Conservation (phyloP, 805 yeast genomes). For the Kuraishia hungarica region DNA sequence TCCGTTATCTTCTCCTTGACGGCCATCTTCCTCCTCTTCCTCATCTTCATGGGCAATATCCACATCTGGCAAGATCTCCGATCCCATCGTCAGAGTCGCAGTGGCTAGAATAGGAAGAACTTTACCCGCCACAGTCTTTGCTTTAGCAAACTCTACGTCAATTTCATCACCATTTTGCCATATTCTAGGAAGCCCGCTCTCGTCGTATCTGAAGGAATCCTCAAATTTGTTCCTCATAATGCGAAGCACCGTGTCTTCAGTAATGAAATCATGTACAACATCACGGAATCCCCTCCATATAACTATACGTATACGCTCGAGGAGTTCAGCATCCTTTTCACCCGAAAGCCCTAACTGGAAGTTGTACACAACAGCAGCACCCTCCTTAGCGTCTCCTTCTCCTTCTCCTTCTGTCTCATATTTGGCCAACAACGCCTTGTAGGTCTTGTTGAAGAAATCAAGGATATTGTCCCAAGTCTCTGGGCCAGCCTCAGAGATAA, state of each 20-base stretch:
- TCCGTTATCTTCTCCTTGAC: constrained; percentile 33
- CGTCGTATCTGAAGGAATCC: constrained; percentile 74
- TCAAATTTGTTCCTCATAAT: constrained; percentile 78
- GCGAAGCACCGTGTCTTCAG: constrained; percentile 56
- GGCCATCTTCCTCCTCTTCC: constrained; percentile 24
- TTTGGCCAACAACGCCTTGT: constrained; percentile 21
- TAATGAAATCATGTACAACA: constrained; percentile 50
- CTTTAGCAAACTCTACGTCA: constrained; percentile 51
- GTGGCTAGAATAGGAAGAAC: constrained; percentile 51
- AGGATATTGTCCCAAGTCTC: constrained; percentile 57
- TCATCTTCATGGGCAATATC: constrained; percentile 29
- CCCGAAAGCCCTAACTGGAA: constrained; percentile 55
- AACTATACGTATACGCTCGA: constrained; percentile 33
- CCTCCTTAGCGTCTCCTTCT: no score
- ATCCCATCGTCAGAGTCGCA: constrained; percentile 44
- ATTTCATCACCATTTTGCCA: constrained; percentile 73
- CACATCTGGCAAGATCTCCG: constrained; percentile 52
- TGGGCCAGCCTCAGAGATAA: constrained; percentile 38
- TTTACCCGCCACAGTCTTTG: constrained; percentile 49
- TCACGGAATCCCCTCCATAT: constrained; percentile 63
- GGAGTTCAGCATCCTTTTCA: constrained; percentile 31
- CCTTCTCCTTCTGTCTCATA: constrained; percentile 15
- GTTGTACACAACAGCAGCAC: constrained; percentile 37
- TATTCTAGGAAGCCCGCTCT: constrained; percentile 69
- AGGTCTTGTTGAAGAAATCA: constrained; percentile 29